Percentiles rank a stretch among this genome's conserved stretches.
Conservation (phyloP, 1,284 basidiomycete species). For the Ganoderma sinense region DNA sequence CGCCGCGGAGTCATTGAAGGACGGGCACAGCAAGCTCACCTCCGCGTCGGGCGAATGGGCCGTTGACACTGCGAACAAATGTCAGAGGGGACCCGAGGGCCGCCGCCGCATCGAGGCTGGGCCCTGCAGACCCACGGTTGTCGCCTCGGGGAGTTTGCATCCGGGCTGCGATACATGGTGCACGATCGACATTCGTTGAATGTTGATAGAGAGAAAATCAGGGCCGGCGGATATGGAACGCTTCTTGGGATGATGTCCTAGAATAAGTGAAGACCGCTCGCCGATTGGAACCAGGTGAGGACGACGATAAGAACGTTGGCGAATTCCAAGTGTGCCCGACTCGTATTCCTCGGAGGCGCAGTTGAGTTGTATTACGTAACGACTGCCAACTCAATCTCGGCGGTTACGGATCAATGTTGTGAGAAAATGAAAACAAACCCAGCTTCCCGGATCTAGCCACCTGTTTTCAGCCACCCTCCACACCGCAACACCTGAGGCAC, state of each 20-base stretch:
- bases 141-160: not conserved
- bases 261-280: not conserved
- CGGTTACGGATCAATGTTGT: not conserved
- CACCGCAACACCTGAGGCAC: not conserved
- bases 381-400: not conserved
- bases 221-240: not conserved
- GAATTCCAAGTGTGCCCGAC: not conserved
- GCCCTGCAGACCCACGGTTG: not conserved
- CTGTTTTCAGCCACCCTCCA: not conserved
- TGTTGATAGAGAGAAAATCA: slow-evolving; percentile 1
- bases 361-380: not conserved
- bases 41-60: not conserved
- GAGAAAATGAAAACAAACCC: not conserved
- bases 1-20: not conserved
- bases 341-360: not conserved
- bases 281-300: not conserved
- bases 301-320: not conserved
- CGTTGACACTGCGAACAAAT: not conserved
- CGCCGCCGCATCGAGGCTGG: slow-evolving; percentile 3
- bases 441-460: not conserved
- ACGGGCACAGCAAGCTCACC: not conserved
- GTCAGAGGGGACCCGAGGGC: not conserved
- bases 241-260: not conserved
- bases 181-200: not conserved
- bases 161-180: not conserved